Percentiles rank a stretch among this genome's conserved stretches.
phyloP scores from a whole-genome alignment of 345 rosid species.

The Citrus glauca region DNA sequence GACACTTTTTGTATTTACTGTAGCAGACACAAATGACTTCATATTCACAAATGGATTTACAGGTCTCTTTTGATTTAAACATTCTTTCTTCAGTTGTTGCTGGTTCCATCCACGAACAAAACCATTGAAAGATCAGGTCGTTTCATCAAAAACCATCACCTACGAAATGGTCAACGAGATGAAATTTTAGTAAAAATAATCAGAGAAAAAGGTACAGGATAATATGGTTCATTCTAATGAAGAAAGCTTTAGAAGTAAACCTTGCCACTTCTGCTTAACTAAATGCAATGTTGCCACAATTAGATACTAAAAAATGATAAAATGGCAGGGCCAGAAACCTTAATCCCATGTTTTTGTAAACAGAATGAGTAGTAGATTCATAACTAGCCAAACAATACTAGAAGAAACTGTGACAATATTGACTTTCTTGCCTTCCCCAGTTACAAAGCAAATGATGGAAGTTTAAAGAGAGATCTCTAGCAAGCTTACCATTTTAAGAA shows the following conservation, averaged over 20 bases:
- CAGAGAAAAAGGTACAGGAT: not conserved
- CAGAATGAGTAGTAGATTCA: not conserved
- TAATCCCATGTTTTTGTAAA: not conserved
- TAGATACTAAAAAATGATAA: not conserved
- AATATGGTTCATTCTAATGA: not conserved
- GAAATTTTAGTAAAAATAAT: not conserved
- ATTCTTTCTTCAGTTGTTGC: slow-evolving; percentile 12
- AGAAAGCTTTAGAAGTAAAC: not conserved
- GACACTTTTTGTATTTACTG: slow-evolving; percentile 22
- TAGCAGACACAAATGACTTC: slow-evolving; percentile 22
- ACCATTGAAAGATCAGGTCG: slow-evolving; percentile 37
- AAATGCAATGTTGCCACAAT: not conserved
- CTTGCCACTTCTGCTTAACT: not conserved
- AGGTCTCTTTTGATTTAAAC: slow-evolving; percentile 8
- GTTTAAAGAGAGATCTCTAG: not conserved
- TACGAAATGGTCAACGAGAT: slow-evolving; percentile 18
- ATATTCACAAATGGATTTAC: slow-evolving; percentile 40
- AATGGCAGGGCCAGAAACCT: not conserved
- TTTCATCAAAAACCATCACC: slow-evolving; percentile 68
- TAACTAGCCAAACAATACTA: not conserved
- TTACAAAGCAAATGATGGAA: not conserved
- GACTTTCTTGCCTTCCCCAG: not conserved
- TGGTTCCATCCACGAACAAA: slow-evolving; percentile 30
- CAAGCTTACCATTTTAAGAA: not conserved
- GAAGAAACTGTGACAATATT: not conserved